Evolutionary conservation across 2,329 filamentous ascomycete genomes (phyloP).

Genomic region (Didymella lethalis): DNA sequence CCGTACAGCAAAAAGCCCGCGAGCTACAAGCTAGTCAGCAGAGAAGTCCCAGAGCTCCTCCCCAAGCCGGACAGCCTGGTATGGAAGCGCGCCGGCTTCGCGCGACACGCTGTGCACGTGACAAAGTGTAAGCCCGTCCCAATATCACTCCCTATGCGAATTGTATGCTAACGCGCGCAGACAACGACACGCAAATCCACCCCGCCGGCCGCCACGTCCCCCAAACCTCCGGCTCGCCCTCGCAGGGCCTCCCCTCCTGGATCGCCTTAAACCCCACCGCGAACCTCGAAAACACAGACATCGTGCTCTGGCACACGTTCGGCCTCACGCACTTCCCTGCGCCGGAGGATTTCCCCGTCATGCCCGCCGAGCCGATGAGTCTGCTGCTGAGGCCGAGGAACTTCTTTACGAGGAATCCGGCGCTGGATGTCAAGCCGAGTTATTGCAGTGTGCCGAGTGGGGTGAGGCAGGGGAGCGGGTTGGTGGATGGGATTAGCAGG

Average conservation of each 20-base stretch:
- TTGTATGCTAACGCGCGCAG: conserved; percentile 53
- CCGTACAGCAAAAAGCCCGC: conserved; percentile 85
- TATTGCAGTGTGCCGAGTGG: conserved; percentile 77
- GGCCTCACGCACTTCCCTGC: conserved; percentile 88
- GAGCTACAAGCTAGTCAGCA: conserved; percentile 87
- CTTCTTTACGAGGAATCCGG: conserved; percentile 83
- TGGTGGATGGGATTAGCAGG: conserved; percentile 61
- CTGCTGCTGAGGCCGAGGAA: conserved; percentile 79
- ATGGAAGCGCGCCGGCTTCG: conserved; percentile 89
- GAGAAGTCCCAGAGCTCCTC: conserved; percentile 79
- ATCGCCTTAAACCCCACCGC: conserved; percentile 72
- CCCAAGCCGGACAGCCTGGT: conserved; percentile 83
- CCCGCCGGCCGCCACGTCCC: conserved; percentile 88
- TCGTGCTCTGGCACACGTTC: conserved; percentile 95
- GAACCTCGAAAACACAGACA: conserved; percentile 79
- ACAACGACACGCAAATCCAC: conserved; percentile 81
- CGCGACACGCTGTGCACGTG: conserved; percentile 85
- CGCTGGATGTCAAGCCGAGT: conserved; percentile 80
- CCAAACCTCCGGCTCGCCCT: conserved; percentile 83
- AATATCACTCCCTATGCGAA: not conserved
- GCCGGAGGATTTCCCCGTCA: conserved; percentile 90
- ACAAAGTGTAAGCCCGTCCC: conserved; percentile 75
- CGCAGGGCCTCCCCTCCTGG: conserved; percentile 76
- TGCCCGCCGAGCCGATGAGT: conserved; percentile 83
- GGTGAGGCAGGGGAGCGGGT: conserved; percentile 58